Evolutionary conservation across 805 yeast species (phyloP), one percentile per base, ranked within the genome.

Genomic region (Saturnispora halmiae): DNA sequence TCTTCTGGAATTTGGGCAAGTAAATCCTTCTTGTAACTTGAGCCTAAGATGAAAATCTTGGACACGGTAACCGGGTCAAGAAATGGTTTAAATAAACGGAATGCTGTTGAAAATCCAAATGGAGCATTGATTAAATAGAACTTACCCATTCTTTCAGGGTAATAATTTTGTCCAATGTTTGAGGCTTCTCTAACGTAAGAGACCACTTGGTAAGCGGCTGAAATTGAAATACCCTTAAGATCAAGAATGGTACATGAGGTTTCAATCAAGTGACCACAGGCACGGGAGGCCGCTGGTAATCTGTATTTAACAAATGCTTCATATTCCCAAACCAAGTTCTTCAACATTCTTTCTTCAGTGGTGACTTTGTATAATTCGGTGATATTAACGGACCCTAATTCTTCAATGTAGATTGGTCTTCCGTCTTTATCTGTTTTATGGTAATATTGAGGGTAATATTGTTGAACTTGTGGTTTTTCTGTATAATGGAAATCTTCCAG

Each of bases 141-240:
- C 64, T 84, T 87, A 58, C 98, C 98, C 98, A 92, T 92, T 65
- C 97, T 82, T 71, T 92, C 98, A 13, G 98, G 98, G 61, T 92
- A 92, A 66, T 84, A 90, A 67, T 92, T 85, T 70, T 92, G 98
- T 45, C 97, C 96, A 54, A 92, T 85, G 55, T 74, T 68, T 11
- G 96, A 84, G 8, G 98, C 96, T 64, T 88, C 96, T 60, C 79
- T 79, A 41, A 92, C 94, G 63, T 87, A 92, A 10, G 80, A 70
- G 49, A 86, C 69, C 32, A 92, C 98, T 59, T 81, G 85, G 48
- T 80, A 77, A 20, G 94, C 95, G 36, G 92, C 66, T 19, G 82
- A 68, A 45, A 92, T 70, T 20, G 96, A 84, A 43, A 90, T 87
- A 26, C 96, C 96, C 67, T 92, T 92, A 60, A 92, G 72, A 60